phyloP scores from a whole-genome alignment of 257 asterid genomes.

The Solanum corneliomulleri region DNA sequence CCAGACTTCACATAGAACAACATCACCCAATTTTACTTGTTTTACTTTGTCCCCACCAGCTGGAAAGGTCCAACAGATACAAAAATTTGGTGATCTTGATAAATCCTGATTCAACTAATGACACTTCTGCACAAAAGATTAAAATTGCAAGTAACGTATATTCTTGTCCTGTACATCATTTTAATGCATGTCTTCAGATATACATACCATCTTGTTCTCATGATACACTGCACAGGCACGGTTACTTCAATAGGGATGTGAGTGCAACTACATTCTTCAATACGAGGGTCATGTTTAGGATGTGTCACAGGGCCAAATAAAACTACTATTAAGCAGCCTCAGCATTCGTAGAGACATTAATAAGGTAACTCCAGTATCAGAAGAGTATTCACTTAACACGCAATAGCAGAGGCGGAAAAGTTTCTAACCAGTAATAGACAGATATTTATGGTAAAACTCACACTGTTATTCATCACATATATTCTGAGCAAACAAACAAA shows the following conservation, averaged over 20 bases:
- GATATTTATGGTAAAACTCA: neutral
- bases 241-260: neutral
- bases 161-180: neutral
- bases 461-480: neutral
- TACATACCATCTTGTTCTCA: neutral
- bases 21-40: neutral
- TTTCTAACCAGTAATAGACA: neutral
- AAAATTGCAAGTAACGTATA: neutral
- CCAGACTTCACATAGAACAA: neutral
- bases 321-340: neutral
- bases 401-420: neutral
- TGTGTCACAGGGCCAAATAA: neutral
- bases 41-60: neutral
- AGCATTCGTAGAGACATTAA: neutral
- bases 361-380: neutral
- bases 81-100: neutral
- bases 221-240: neutral
- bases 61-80: neutral
- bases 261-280: neutral
- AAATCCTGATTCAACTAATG: neutral
- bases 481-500: neutral
- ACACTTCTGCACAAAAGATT: neutral
- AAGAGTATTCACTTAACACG: neutral
- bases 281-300: neutral
- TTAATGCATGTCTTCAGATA: neutral